These are phyloP conservation scores for Colletotrichum abscissum DNA, from an alignment of 2,329 filamentous ascomycete genomes.

Conservation along the genomic window DNA sequence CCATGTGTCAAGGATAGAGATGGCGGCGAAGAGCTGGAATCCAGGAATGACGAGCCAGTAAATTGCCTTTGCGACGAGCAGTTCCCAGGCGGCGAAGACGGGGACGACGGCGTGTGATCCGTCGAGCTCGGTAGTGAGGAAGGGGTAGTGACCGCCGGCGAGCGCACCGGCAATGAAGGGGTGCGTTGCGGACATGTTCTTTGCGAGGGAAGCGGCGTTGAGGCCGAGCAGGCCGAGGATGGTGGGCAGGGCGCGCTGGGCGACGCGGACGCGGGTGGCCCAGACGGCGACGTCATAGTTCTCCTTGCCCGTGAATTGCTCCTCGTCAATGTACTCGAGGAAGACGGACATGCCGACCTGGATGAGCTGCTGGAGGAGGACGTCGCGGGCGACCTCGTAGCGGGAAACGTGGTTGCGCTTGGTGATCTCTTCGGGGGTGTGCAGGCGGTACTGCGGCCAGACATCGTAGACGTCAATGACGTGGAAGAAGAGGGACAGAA, in stretches of 20 bases:
- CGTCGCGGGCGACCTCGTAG: constrained; percentile 89
- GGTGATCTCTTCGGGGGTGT: constrained; percentile 91
- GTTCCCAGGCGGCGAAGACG: constrained; percentile 86
- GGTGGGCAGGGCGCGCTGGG: constrained; percentile 81
- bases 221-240: constrained; percentile 79
- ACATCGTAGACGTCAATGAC: constrained; percentile 85
- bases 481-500: constrained; percentile 87
- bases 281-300: constrained; percentile 90
- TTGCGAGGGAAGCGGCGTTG: constrained; percentile 79
- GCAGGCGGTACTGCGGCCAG: constrained; percentile 90
- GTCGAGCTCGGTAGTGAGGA: constrained; percentile 68
- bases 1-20: constrained; percentile 91
- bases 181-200: constrained; percentile 77
- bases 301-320: constrained; percentile 80
- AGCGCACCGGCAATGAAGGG: constrained; percentile 81
- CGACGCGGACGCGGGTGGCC: constrained; percentile 83
- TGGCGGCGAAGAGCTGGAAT: constrained; percentile 80
- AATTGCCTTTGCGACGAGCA: constrained; percentile 77
- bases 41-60: constrained; percentile 84
- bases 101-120: constrained; percentile 66
- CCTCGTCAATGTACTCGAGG: constrained; percentile 78
- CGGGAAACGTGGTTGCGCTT: constrained; percentile 89
- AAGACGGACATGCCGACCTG: constrained; percentile 79
- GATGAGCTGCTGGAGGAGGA: constrained; percentile 90
- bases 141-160: constrained; percentile 84